phyloP scores from a whole-genome alignment of 164 flowering plant genomes.

The Vitis riparia region DNA sequence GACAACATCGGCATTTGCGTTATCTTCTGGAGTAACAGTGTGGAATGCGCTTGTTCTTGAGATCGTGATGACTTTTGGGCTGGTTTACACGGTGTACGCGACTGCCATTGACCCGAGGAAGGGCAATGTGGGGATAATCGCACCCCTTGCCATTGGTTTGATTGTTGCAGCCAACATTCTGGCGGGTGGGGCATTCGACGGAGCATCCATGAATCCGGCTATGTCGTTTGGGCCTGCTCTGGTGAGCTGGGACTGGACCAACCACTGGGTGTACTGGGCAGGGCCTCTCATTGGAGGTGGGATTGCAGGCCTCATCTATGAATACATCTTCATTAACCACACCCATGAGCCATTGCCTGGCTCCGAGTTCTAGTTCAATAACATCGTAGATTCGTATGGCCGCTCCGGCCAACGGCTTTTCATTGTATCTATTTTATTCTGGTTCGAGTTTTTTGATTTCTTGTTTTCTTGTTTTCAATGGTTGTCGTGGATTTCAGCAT shows the following conservation, averaged over 20 bases:
- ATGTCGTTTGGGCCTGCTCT: conserved; percentile 53
- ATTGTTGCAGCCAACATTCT: conserved; percentile 57
- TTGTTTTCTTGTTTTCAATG: too few relatives aligned
- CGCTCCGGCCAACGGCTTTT: too few relatives aligned
- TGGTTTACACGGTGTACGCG: conserved; percentile 36
- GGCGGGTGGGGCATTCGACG: conserved; percentile 53
- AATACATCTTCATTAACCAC: conserved; percentile 36
- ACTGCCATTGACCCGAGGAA: conserved; percentile 45
- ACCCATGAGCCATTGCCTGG: conserved; percentile 38
- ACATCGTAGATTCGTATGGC: too few relatives aligned
- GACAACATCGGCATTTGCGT: conserved; percentile 29
- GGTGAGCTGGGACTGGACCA: conserved; percentile 48
- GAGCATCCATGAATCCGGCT: conserved; percentile 59
- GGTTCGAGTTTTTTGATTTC: too few relatives aligned
- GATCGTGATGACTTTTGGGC: conserved; percentile 52
- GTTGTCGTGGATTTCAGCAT: too few relatives aligned
- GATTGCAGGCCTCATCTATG: conserved; percentile 47
- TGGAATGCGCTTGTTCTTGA: conserved; percentile 41
- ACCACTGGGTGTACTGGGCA: conserved; percentile 67
- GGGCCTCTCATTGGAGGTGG: conserved; percentile 56
- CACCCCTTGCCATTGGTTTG: conserved; percentile 55
- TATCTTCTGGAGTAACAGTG: conserved; percentile 32
- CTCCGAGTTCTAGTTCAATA: conserved; percentile 16
- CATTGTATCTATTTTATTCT: too few relatives aligned
- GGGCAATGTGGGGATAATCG: conserved; percentile 47